phyloP scores from a whole-genome alignment of 202 grass and related monocot species.

The Carex sylvatica region DNA sequence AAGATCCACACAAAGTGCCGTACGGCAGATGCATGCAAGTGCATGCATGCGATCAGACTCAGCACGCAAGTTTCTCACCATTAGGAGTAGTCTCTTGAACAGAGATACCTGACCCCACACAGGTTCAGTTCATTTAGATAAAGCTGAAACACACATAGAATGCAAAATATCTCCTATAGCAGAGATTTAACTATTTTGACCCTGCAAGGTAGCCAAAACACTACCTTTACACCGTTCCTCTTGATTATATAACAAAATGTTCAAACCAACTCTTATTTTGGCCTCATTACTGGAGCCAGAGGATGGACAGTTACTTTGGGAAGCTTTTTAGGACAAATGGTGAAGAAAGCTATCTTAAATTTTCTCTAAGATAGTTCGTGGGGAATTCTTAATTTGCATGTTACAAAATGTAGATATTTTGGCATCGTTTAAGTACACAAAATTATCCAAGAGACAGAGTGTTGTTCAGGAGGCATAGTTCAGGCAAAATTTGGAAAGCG shows the following conservation, averaged over 20 bases:
- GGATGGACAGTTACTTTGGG: not conserved
- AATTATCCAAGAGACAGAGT: not conserved
- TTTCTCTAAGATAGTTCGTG: not conserved
- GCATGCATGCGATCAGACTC: constrained; percentile 97
- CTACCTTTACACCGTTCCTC: not conserved
- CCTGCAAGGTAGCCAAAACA: not conserved
- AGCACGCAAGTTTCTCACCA: constrained; percentile 94
- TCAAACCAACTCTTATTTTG: not conserved
- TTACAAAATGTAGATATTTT: not conserved
- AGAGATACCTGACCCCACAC: constrained; percentile 68
- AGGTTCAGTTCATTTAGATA: not conserved
- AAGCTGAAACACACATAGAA: not conserved
- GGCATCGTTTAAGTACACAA: not conserved
- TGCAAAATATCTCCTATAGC: constrained; percentile 1
- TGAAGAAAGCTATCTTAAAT: not conserved
- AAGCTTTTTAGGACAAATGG: not conserved
- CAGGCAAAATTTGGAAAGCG: not conserved
- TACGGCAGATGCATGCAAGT: constrained; percentile 86
- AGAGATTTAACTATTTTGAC: not conserved
- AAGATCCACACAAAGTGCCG: constrained; percentile 97
- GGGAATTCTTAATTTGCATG: not conserved
- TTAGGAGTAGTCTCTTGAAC: constrained; percentile 90
- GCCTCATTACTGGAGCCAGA: not conserved
- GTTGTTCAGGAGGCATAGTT: not conserved
- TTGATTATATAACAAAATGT: not conserved